phyloP scores from a whole-genome alignment of 495 filamentous ascomycete genomes.

The Aspergillus incahuasiensis region DNA sequence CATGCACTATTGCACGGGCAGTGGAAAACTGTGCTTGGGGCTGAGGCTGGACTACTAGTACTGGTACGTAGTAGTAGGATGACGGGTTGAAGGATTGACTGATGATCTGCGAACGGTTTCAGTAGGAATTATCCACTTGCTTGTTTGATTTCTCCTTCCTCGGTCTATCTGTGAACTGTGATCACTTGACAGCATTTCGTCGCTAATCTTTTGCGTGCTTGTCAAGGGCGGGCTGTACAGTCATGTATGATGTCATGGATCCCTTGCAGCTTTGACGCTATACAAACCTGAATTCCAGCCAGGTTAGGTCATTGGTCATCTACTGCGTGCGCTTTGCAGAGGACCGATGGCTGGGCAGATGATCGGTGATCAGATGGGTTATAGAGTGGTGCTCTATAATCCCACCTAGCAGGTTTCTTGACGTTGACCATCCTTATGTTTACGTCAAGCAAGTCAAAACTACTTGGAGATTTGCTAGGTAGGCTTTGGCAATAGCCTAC shows the following conservation, averaged over 20 bases:
- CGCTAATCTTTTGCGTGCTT: background rate
- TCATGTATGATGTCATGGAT: background rate
- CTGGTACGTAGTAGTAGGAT: too few relatives aligned
- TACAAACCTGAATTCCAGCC: background rate
- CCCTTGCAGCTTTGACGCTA: background rate
- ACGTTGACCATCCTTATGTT: too few relatives aligned
- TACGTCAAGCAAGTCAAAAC: background rate
- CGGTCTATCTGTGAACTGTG: background rate
- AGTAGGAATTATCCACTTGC: background rate
- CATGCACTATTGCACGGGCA: too few relatives aligned
- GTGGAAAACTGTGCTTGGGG: too few relatives aligned
- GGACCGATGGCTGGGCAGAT: background rate
- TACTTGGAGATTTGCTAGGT: background rate
- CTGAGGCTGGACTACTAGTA: background rate
- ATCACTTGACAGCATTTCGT: background rate
- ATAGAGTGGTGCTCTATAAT: background rate
- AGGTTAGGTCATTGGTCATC: background rate
- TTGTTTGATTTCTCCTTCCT: background rate
- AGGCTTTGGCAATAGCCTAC: background rate
- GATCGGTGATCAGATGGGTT: background rate
- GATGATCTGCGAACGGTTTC: too few relatives aligned
- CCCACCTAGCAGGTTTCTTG: background rate
- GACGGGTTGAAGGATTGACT: too few relatives aligned
- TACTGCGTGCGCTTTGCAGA: background rate
- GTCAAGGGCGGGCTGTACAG: background rate